Evolutionary conservation across 177 flowering plant genomes (phyloP).

Genomic region (Telopea speciosissima): DNA sequence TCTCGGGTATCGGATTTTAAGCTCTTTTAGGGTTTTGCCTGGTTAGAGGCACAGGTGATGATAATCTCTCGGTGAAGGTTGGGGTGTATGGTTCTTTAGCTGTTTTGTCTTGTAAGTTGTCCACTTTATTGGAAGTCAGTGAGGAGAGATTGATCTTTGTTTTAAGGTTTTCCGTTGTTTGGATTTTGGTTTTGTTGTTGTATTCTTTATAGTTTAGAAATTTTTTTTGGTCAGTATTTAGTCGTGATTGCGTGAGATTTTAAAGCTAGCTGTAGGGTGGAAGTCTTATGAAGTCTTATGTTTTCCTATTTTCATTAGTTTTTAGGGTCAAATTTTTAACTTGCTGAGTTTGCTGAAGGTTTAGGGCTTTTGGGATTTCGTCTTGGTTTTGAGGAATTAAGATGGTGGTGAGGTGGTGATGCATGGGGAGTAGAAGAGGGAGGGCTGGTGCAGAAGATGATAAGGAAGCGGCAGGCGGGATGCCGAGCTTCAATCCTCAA

Average conservation of each 20-base stretch:
- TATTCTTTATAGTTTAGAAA: neutral
- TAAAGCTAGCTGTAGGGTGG: conserved; percentile 1
- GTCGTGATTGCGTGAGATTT: neutral
- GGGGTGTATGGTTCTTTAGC: neutral
- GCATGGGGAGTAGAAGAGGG: conserved; percentile 44
- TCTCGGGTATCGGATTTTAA: neutral
- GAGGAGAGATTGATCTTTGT: neutral
- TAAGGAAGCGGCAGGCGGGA: conserved; percentile 36
- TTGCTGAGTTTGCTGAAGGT: neutral
- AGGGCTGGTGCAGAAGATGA: conserved; percentile 36
- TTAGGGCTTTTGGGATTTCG: conserved; percentile 7
- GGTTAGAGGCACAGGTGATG: neutral
- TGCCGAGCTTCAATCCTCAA: conserved; percentile 65
- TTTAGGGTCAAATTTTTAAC: neutral
- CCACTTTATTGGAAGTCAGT: neutral
- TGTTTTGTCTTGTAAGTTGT: neutral
- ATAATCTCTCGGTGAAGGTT: neutral
- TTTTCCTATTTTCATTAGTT: neutral
- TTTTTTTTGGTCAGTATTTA: neutral
- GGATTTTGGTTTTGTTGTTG: neutral
- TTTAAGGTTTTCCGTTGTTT: neutral
- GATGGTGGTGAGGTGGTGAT: conserved; percentile 30
- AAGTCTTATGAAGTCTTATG: neutral
- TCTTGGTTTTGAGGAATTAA: conserved; percentile 2
- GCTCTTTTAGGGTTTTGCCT: neutral